Base-by-base conservation (phyloP, 2,329 filamentous ascomycete genomes). In the Arthrinium puccinioides region DNA sequence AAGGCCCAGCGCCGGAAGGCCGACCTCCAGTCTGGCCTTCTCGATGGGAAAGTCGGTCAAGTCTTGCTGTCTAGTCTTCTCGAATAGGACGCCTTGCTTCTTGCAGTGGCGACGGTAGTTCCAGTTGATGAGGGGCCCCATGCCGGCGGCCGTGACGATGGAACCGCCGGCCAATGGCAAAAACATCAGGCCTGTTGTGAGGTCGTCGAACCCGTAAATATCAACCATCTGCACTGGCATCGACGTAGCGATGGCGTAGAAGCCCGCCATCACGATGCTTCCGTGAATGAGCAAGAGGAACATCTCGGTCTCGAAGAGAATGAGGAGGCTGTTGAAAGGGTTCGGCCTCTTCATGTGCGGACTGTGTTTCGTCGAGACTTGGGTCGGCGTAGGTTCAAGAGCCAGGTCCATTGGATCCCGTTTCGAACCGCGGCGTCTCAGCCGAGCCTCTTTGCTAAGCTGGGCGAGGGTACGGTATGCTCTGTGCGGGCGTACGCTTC, bases 91-190 rank as follows among this genome's bases (percentile, higher is more conserved):
- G 9, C 69, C 67, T 2, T 69, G 56, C 2, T 57, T 59, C 9
- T 54, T 53, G 14, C 76, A 75, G 36, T 74, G 63, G 4, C 76
- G 68, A 1, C 67, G 60, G 51, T 76, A 83, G 46, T 79, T 81
- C 61, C 69, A 71, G 50, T 83, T 79, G 5, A 80, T 61, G 4
- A 79, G 38, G 20, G 61, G 61, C 5, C 77, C 72, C 14, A 59
- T 55, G 11, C 51, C 42, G 18, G 56, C 39, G 2, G 57, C 58
- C 3, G 61, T 51, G 2, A 60, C 27, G 13, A 60, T 50, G 30
- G 58, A 59, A 5, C 62, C 63, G 11, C 48, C 49, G 3, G 57
- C 61, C 30, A 63, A 54, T 2, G 63, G 63, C 6, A 63, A 28
- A 37, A 59, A 63, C 48, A 60, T 54, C 6, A 63, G 49, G 9